A percentile compares a stretch with the other conserved stretches of the same genome.
phyloP scores from a whole-genome alignment of 1,284 basidiomycete species.

The Cystobasidium slooffiae region DNA sequence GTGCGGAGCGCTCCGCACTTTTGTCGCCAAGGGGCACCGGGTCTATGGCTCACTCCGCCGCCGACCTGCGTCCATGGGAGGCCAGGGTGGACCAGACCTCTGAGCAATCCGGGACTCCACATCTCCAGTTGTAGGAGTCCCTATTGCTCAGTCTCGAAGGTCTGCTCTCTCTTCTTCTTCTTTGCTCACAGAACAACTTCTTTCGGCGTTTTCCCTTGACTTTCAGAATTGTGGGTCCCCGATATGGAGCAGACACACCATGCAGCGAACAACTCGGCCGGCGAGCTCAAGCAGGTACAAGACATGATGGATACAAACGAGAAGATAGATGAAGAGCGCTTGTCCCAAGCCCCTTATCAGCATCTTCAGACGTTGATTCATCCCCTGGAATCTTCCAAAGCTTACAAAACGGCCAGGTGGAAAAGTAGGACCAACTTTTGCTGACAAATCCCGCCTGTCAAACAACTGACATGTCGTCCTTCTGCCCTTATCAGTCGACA shows the following conservation, averaged over 20 bases:
- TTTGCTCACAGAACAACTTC: not conserved
- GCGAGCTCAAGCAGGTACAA: not conserved
- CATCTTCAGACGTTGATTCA: not conserved
- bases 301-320: not conserved
- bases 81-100: too few species aligned
- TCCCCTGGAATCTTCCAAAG: constrained; percentile 3
- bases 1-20: too few species aligned
- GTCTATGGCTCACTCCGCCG: too few species aligned
- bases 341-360: constrained; percentile 8
- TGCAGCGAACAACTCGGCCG: not conserved
- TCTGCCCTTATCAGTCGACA: not conserved
- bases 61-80: too few species aligned
- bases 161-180: not conserved
- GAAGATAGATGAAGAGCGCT: constrained; percentile 3
- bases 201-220: not conserved
- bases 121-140: too few species aligned
- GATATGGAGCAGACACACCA: not conserved
- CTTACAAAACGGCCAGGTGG: constrained; percentile 4
- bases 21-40: too few species aligned
- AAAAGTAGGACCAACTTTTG: constrained; percentile 2
- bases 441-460: not conserved
- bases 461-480: not conserved
- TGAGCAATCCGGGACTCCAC: too few species aligned
- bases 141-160: too few species aligned
- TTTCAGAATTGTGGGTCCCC: not conserved